Evolutionary conservation across 148 eudicot genomes (phyloP).

Genomic region (Limonium bicolor): DNA sequence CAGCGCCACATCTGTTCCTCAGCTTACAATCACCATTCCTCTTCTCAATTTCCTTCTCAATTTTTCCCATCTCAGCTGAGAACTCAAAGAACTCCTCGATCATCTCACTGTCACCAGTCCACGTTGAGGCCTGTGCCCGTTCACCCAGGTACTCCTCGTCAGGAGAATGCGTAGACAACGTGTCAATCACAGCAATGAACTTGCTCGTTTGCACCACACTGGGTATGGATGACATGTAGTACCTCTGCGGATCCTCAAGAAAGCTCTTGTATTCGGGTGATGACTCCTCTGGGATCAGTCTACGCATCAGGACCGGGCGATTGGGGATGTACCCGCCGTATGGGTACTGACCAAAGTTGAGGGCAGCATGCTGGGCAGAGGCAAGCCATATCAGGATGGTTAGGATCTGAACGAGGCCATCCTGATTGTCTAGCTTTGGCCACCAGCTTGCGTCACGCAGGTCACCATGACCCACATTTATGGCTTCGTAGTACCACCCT

Average conservation of each 20-base stretch:
- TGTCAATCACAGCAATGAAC: slow-evolving; percentile 90
- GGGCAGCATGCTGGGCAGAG: slow-evolving; percentile 88
- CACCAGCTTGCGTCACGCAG: slow-evolving; percentile 62
- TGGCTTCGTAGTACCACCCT: slow-evolving; percentile 84
- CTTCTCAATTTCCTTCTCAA: slow-evolving; percentile 68
- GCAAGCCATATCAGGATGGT: slow-evolving; percentile 80
- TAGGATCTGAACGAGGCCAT: slow-evolving; percentile 51
- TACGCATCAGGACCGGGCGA: slow-evolving; percentile 74
- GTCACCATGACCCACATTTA: slow-evolving; percentile 85
- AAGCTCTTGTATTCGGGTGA: slow-evolving; percentile 60
- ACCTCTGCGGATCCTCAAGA: slow-evolving; percentile 53
- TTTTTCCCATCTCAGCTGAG: slow-evolving; percentile 47
- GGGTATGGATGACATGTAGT: slow-evolving; percentile 49
- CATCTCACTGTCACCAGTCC: slow-evolving; percentile 66
- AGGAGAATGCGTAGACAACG: slow-evolving; percentile 81
- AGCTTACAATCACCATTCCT: slow-evolving; percentile 44
- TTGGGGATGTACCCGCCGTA: slow-evolving; percentile 93
- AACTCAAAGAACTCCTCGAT: slow-evolving; percentile 65
- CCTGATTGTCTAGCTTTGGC: slow-evolving; percentile 46
- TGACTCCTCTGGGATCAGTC: slow-evolving; percentile 62
- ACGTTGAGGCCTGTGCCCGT: slow-evolving; percentile 49
- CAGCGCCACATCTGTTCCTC: slow-evolving; percentile 93
- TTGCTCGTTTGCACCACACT: slow-evolving; percentile 76
- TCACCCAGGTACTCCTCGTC: slow-evolving; percentile 95
- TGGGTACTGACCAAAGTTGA: slow-evolving; percentile 92